Evolutionary conservation across 305 asterid genomes (phyloP).

Genomic region (Galium porrigens): DNA sequence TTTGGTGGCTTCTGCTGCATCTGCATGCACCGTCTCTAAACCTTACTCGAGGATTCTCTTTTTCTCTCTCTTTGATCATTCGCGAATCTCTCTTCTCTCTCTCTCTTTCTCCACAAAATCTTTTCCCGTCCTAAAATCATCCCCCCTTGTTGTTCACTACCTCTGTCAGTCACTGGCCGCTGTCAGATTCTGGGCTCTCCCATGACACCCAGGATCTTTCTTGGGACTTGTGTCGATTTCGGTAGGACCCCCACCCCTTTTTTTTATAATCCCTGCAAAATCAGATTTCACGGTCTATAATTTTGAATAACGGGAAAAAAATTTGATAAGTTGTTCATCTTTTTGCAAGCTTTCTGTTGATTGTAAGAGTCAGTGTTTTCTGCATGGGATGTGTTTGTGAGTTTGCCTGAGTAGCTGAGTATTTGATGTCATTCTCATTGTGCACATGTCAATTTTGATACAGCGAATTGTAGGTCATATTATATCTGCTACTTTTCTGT

Average conservation of each 20-base stretch:
- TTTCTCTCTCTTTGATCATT: conserved; percentile 35
- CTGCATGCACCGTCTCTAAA: conserved; percentile 29
- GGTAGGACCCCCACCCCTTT: conserved; percentile 24
- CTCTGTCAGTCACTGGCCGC: conserved; percentile 4
- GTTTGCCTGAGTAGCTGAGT: conserved; percentile 5
- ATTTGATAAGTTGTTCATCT: conserved; percentile 4
- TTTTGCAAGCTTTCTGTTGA: conserved; percentile 1
- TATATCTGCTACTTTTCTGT: conserved; percentile 14
- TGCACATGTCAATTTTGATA: conserved; percentile 4
- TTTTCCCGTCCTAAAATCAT: conserved; percentile 17
- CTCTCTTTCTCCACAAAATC: background rate
- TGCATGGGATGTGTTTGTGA: conserved; percentile 46
- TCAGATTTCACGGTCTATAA: background rate
- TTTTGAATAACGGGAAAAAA: no score
- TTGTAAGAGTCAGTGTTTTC: conserved; percentile 4
- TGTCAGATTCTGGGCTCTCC: conserved; percentile 14
- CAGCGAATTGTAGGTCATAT: conserved; percentile 5
- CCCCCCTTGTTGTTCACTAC: conserved; percentile 2
- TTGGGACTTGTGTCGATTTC: conserved; percentile 18
- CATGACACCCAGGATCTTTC: conserved; percentile 2
- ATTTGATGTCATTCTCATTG: conserved; percentile 1
- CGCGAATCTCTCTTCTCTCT: conserved; percentile 18
- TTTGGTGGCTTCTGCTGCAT: conserved; percentile 53
- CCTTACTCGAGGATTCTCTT: conserved; percentile 47
- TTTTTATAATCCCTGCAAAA: background rate